Base-by-base conservation (phyloP, 2,329 filamentous ascomycete genomes). In the Gaeumannomyces sp. region DNA sequence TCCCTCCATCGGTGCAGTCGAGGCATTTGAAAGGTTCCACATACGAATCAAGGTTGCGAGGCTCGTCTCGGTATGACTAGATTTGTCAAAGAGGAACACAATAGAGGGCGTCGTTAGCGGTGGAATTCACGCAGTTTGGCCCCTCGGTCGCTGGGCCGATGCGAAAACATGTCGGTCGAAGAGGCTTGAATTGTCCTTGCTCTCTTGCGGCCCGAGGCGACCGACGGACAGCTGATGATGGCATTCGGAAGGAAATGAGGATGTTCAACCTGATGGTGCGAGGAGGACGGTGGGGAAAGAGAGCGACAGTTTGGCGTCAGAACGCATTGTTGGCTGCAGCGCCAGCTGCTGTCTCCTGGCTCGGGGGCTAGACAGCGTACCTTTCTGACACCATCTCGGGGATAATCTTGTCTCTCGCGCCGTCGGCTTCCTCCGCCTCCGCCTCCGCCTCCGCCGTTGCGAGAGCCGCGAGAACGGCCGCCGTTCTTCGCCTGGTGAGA, bases 311-410 rank as follows among this genome's bases (percentile, higher is more conserved):
- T n/a, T 11, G 19, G 45, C 45, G 45, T 53, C 45, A 53, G 45
- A 53, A 53, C 45, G 45, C 45, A 53, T 53, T 53, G 45, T 53
- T 53, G 45, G 22, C 22, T 25, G 45, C 13, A 6, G 4, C 13
- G 38, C 14, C 38, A 45, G 38, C 13, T n/a, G 45, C 13, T n/a
- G 45, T 11, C 45, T 53, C 22, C 19, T 50, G 22, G 19, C 45
- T 50, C 45, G 22, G 45, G 22, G 45, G n/a, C 16, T 31, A 7
- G 45, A 25, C 62, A 56, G 66, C 73, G 60, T 76, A 94, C 92
- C 92, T 96, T 96, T 93, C 89, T 93, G 76, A 94, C 85, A 79
- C 91, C 91, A 79, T 95, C 91, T 79, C 91, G 89, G 73, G 90
- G 89, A 71, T 84, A 89, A 60, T 78, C 74, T 53, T 80, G 76